A percentile compares a stretch with the other conserved stretches of the same genome.
phyloP scores from a whole-genome alignment of 768 basidiomycete genomes.

The Suillus ampliporus region DNA sequence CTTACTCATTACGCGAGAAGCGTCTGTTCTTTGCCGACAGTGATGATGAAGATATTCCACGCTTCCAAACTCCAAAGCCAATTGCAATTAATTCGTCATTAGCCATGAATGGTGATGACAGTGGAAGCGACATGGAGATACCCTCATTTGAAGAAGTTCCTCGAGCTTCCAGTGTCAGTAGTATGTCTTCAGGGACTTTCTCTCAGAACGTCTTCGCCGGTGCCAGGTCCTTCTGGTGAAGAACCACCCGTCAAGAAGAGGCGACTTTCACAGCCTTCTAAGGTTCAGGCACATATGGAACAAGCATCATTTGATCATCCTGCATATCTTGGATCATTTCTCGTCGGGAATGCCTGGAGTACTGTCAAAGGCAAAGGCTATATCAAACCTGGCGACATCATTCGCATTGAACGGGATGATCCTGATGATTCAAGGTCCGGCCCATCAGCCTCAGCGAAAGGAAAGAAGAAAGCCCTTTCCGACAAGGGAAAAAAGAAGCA shows the following conservation, averaged over 20 bases:
- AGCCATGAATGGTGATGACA: conserved; percentile 41
- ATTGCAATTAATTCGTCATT: conserved; percentile 37
- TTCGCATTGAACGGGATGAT: conserved; percentile 62
- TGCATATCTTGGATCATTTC: conserved; percentile 67
- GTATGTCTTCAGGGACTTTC: conserved; percentile 39
- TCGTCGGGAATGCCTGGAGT: conserved; percentile 80
- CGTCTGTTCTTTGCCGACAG: conserved; percentile 50
- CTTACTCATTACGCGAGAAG: conserved; percentile 29
- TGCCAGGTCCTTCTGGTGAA: conserved; percentile 19
- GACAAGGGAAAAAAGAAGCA: conserved; percentile 59
- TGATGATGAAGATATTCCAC: conserved; percentile 46
- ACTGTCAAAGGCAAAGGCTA: conserved; percentile 77
- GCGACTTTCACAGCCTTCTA: conserved; percentile 45
- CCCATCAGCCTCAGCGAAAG: conserved; percentile 36
- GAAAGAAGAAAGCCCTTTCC: conserved; percentile 39
- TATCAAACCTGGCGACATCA: conserved; percentile 63
- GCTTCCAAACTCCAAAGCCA: conserved; percentile 15
- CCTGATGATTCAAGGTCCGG: conserved; percentile 35
- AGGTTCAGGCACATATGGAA: background rate
- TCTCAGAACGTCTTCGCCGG: conserved; percentile 32
- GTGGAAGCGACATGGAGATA: conserved; percentile 41
- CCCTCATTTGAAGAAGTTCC: conserved; percentile 38
- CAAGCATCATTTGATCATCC: background rate
- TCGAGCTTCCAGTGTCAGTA: conserved; percentile 48
- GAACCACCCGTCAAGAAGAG: conserved; percentile 53